Percentiles rank a stretch among this genome's conserved stretches.
Conservation (phyloP, 1,139 yeast genomes). For the Yamadazyma pseudoaaseri region DNA sequence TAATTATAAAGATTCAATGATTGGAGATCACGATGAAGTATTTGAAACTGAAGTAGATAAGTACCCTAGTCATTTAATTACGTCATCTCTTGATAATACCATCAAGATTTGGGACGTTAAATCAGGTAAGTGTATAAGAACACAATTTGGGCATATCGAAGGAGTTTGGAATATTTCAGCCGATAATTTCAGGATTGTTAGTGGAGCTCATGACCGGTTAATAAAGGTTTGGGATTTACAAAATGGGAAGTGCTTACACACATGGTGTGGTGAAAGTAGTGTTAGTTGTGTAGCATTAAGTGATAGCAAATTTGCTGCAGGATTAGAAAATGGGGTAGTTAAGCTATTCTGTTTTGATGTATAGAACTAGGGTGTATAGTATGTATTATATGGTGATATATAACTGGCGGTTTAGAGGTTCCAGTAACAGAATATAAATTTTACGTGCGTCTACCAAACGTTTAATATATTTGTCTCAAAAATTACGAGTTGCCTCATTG, state of each 20-base stretch:
- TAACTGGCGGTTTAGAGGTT: no score
- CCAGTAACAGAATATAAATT: no score
- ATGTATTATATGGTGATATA: no score
- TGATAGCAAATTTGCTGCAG: constrained; percentile 87
- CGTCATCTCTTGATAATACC: constrained; percentile 90
- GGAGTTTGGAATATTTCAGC: constrained; percentile 98
- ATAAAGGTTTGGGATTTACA: constrained; percentile 96
- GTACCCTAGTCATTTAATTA: constrained; percentile 76
- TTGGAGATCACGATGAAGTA: constrained; percentile 29
- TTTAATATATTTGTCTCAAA: no score
- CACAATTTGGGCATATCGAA: constrained; percentile 96
- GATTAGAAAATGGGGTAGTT: constrained; percentile 83
- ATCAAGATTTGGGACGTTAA: constrained; percentile 89
- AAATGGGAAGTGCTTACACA: constrained; percentile 89
- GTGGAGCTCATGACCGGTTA: constrained; percentile 89
- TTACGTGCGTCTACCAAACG: no score
- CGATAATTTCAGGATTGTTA: constrained; percentile 88
- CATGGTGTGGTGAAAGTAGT: constrained; percentile 74
- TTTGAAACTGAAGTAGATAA: constrained; percentile 7
- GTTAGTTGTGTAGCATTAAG: constrained; percentile 88
- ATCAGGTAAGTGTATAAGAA: constrained; percentile 83
- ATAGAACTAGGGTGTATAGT: constrained; percentile 5
- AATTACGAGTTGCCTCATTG: no score
- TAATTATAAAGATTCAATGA: constrained; percentile 54
- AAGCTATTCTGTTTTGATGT: constrained; percentile 77